Conservation (phyloP, 1,284 basidiomycete species). For the Apiotrichum gracile region DNA sequence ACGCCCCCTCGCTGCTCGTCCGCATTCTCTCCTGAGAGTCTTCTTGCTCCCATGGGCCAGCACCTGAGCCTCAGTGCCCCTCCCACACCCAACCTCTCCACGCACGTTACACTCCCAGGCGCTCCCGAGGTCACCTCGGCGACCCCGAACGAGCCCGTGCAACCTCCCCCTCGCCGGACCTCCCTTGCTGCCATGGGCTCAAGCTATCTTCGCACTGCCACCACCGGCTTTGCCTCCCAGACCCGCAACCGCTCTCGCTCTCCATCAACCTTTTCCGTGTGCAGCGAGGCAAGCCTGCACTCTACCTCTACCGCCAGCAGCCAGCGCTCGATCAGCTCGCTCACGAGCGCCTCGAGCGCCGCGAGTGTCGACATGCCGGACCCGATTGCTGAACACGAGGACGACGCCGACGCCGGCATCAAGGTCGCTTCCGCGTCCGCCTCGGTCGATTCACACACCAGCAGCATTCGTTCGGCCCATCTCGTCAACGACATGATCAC, state of each 20-base stretch:
- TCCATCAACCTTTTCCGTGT: slow-evolving; percentile 4
- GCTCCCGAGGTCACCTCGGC: neutral
- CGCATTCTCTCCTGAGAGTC: neutral
- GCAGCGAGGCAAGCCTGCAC: neutral
- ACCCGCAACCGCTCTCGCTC: slow-evolving; percentile 2
- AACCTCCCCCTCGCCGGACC: neutral
- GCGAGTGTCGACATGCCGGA: slow-evolving; percentile 15
- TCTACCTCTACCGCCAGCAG: slow-evolving; percentile 3
- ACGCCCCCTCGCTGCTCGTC: neutral
- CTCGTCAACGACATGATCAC: too few relatives aligned
- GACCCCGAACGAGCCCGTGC: neutral
- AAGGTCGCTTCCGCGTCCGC: neutral
- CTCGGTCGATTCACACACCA: neutral
- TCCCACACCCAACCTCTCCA: neutral
- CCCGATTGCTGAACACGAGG: slow-evolving; percentile 9
- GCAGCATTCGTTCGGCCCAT: neutral
- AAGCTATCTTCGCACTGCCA: neutral
- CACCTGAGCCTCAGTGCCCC: slow-evolving; percentile 1
- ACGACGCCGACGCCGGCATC: neutral
- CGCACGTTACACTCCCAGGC: neutral
- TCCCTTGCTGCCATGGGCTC: neutral
- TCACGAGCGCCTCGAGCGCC: slow-evolving; percentile 9
- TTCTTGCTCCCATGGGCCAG: neutral
- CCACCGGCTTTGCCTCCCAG: neutral
- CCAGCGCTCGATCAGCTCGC: slow-evolving; percentile 1